phyloP scores from a whole-genome alignment of 169 alveolate genomes.

The Plasmodium cynomolgi region DNA sequence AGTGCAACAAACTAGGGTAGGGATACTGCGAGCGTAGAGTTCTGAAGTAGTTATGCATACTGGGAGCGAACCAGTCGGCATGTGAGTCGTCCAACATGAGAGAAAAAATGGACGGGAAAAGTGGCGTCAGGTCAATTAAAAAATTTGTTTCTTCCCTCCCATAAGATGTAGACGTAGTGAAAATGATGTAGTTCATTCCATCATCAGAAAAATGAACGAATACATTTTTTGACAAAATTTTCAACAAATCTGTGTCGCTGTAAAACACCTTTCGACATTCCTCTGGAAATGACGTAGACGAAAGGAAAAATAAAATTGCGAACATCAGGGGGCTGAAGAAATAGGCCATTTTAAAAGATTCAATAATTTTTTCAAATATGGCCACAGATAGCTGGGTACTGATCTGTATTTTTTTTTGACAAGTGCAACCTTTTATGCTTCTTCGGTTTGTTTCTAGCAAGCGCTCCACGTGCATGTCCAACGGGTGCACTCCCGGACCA shows the following conservation, averaged over 20 bases:
- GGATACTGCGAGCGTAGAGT: background rate
- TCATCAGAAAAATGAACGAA: constrained; percentile 40
- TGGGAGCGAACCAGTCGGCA: background rate
- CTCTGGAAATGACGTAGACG: constrained; percentile 38
- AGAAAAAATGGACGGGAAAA: constrained; percentile 50
- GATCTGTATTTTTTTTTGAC: constrained; percentile 18
- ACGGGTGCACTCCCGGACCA: background rate
- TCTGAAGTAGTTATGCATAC: constrained; percentile 8
- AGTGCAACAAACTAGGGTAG: constrained; percentile 38
- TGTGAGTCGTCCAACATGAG: background rate
- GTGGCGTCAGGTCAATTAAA: constrained; percentile 19
- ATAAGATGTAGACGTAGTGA: constrained; percentile 31
- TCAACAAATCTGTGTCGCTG: constrained; percentile 30
- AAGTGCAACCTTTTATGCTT: background rate
- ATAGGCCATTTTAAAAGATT: constrained; percentile 35
- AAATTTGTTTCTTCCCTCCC: constrained; percentile 22
- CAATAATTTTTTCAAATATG: constrained; percentile 40
- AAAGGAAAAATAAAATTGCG: constrained; percentile 53
- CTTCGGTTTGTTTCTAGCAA: constrained; percentile 12
- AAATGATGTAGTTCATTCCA: constrained; percentile 21
- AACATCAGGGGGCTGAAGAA: constrained; percentile 50
- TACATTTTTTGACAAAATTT: constrained; percentile 33
- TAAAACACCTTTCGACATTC: constrained; percentile 23
- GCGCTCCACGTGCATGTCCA: background rate
- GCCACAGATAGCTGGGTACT: background rate